A percentile compares a stretch with the other conserved stretches of the same genome.
phyloP scores from a whole-genome alignment of 495 filamentous ascomycete species.

The Podospora conica region DNA sequence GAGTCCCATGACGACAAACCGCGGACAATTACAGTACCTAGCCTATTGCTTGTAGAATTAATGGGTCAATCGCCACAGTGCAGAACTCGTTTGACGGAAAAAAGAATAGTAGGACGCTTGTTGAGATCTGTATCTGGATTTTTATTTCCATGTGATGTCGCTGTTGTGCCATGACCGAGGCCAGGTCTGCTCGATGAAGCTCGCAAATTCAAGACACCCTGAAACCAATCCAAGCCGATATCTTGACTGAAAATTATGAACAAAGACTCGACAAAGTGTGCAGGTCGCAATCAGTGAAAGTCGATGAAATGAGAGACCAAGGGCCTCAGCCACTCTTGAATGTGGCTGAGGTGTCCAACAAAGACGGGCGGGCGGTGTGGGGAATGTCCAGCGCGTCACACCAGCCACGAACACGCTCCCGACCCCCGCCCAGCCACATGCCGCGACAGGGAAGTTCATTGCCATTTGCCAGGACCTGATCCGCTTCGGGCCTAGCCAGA shows the following conservation, averaged over 20 bases:
- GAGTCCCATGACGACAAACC: not conserved
- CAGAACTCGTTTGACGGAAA: not conserved
- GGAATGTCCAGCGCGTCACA: not conserved
- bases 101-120: not conserved
- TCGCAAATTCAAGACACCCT: not conserved
- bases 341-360: not conserved
- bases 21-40: not conserved
- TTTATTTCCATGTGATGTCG: not conserved
- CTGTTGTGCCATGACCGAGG: not conserved
- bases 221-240: no score
- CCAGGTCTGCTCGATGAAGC: not conserved
- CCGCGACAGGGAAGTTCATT: slow-evolving; percentile 4
- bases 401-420: slow-evolving; percentile 6
- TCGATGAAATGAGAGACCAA: no score
- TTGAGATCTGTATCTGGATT: no score
- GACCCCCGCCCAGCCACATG: slow-evolving; percentile 15
- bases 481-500: slow-evolving; percentile 25
- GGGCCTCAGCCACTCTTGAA: no score
- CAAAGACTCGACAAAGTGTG: no score
- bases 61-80: not conserved
- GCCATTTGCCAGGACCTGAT: not conserved
- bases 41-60: not conserved
- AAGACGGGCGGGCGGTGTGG: not conserved
- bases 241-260: no score
- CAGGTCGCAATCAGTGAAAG: no score